phyloP scores from a whole-genome alignment of 768 basidiomycete species.

The Tephrocybe rancida region DNA sequence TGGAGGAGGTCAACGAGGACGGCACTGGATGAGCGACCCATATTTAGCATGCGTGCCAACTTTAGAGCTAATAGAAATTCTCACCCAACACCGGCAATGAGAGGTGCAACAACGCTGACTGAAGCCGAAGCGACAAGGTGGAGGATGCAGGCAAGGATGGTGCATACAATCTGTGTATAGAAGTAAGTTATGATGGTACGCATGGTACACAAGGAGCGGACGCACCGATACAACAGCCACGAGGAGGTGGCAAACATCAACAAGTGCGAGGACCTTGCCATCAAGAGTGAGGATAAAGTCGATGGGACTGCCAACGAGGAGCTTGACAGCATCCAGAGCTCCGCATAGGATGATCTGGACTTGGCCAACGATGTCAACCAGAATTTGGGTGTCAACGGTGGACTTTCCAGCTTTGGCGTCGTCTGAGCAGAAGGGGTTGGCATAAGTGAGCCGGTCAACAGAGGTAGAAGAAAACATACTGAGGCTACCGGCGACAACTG shows the following conservation, averaged over 20 bases:
- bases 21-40: not conserved
- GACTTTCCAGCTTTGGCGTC: slow-evolving; percentile 6
- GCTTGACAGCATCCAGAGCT: slow-evolving; percentile 14
- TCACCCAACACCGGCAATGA: slow-evolving; percentile 16
- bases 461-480: not conserved
- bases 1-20: slow-evolving; percentile 10
- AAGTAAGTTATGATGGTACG: not conserved
- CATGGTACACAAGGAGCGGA: not conserved
- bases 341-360: slow-evolving; percentile 10
- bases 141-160: slow-evolving; percentile 7
- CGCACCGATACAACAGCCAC: slow-evolving; percentile 14
- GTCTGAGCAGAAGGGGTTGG: not conserved
- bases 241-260: slow-evolving; percentile 16
- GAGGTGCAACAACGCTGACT: not conserved
- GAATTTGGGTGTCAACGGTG: slow-evolving; percentile 13
- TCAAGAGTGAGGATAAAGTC: slow-evolving; percentile 11
- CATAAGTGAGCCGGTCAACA: no score
- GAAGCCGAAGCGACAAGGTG: slow-evolving; percentile 10
- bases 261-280: slow-evolving; percentile 13
- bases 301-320: slow-evolving; percentile 11
- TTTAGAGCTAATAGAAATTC: not conserved
- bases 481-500: not conserved
- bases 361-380: slow-evolving; percentile 15
- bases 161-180: slow-evolving; percentile 1
- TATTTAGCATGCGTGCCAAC: not conserved